Conservation (phyloP, 805 yeast genomes). For the Candida chilensis region DNA sequence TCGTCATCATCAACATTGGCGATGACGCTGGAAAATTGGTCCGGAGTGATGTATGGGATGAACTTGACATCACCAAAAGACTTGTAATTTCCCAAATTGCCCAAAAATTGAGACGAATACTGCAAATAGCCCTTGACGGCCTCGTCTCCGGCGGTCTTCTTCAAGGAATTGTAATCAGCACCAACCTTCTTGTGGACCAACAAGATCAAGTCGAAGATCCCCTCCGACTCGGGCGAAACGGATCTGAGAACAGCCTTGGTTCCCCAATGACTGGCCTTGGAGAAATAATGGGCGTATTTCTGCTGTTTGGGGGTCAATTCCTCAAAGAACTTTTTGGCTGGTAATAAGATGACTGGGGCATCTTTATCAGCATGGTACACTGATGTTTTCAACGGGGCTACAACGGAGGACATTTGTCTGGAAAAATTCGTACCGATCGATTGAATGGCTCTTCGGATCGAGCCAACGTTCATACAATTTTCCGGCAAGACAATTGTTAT, state of each 20-base stretch:
- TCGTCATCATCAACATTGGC: conserved; percentile 24
- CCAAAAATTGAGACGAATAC: conserved; percentile 66
- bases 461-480: too few species aligned
- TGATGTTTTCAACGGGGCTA: too few species aligned
- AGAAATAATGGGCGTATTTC: conserved; percentile 74
- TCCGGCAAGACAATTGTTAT: too few species aligned
- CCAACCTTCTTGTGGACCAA: conserved; percentile 41
- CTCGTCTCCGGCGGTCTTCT: conserved; percentile 20
- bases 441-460: too few species aligned
- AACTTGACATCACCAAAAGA: conserved; percentile 87
- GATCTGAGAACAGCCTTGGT: conserved; percentile 72
- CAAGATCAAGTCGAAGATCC: conserved; percentile 62
- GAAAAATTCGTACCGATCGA: too few species aligned
- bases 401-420: too few species aligned
- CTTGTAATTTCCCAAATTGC: conserved; percentile 72
- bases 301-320: conserved; percentile 51
- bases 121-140: conserved; percentile 45
- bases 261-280: conserved; percentile 80
- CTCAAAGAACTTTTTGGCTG: conserved; percentile 63
- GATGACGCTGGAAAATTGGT: conserved; percentile 41
- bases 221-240: conserved; percentile 76
- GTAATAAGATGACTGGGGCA: conserved; percentile 34
- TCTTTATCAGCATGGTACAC: conserved; percentile 25
- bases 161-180: conserved; percentile 34
- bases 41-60: conserved; percentile 50